A percentile compares a stretch with the other conserved stretches of the same genome.
These are phyloP conservation scores for Narthecium ossifragum DNA, from an alignment of 106 monocot genomes.

Conservation along the genomic window DNA sequence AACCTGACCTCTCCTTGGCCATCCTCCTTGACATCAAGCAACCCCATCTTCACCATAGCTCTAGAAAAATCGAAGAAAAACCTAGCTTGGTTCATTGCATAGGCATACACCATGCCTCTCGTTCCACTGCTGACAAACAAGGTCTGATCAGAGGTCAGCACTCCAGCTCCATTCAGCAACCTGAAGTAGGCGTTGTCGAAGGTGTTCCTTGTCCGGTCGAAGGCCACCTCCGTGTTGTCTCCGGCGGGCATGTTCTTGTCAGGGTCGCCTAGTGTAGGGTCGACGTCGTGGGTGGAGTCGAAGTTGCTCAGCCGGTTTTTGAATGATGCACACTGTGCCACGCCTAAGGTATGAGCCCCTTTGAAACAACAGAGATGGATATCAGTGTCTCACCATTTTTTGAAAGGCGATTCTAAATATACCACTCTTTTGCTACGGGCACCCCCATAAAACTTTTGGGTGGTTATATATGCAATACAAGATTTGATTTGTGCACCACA, in stretches of 20 bases:
- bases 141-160: constrained; percentile 65
- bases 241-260: constrained; percentile 27
- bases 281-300: constrained; percentile 33
- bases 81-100: constrained; percentile 51
- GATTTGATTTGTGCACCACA: too few species aligned
- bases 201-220: constrained; percentile 35
- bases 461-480: too few species aligned
- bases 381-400: too few species aligned
- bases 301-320: constrained; percentile 45
- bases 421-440: too few species aligned
- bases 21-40: constrained; percentile 58
- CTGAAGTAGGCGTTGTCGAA: constrained; percentile 74
- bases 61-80: constrained; percentile 63
- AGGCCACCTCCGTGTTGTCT: constrained; percentile 32
- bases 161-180: constrained; percentile 30
- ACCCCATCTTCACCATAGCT: constrained; percentile 83
- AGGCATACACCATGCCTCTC: constrained; percentile 29
- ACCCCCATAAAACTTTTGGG: too few species aligned
- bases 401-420: too few species aligned
- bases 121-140: constrained; percentile 40
- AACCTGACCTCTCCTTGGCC: constrained; percentile 48
- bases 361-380: too few species aligned
- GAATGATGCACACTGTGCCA: constrained; percentile 60
- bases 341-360: constrained; percentile 74
- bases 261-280: constrained; percentile 29